These are phyloP conservation scores for Xylariaceae sp. DNA, from an alignment of 2,329 filamentous ascomycete genomes.

Conservation along the genomic window DNA sequence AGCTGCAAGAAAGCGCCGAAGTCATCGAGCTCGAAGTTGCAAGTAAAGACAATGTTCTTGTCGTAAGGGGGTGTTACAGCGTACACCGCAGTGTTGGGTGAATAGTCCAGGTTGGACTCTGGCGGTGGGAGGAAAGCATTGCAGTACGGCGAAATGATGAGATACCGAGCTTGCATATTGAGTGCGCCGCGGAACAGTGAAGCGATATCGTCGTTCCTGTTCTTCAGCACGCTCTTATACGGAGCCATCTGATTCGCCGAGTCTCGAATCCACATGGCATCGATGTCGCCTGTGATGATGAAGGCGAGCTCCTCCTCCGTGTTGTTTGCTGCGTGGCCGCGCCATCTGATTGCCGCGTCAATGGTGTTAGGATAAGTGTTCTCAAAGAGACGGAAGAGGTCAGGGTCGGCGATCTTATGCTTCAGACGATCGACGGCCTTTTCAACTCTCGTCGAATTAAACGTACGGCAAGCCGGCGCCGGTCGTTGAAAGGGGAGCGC, in stretches of 20 bases:
- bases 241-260: constrained; percentile 71
- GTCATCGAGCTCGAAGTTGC: constrained; percentile 93
- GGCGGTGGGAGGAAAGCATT: constrained; percentile 85
- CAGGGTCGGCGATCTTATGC: constrained; percentile 43
- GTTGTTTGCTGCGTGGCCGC: constrained; percentile 52
- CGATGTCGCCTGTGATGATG: constrained; percentile 78
- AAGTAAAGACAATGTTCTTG: constrained; percentile 73
- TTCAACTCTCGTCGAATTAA: constrained; percentile 65
- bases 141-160: constrained; percentile 70
- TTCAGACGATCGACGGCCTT: constrained; percentile 52
- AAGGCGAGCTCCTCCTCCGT: constrained; percentile 55
- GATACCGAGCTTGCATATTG: constrained; percentile 65
- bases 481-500: constrained; percentile 46
- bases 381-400: constrained; percentile 74
- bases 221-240: constrained; percentile 56
- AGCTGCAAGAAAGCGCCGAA: constrained; percentile 81
- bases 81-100: constrained; percentile 55
- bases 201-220: constrained; percentile 56
- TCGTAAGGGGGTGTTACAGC: constrained; percentile 59
- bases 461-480: constrained; percentile 62
- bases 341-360: constrained; percentile 77
- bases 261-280: constrained; percentile 84
- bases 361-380: constrained; percentile 80
- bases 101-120: constrained; percentile 61
- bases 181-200: constrained; percentile 65